Conservation (phyloP, 2,329 filamentous ascomycete genomes). For the Aspergillus amoenus region DNA sequence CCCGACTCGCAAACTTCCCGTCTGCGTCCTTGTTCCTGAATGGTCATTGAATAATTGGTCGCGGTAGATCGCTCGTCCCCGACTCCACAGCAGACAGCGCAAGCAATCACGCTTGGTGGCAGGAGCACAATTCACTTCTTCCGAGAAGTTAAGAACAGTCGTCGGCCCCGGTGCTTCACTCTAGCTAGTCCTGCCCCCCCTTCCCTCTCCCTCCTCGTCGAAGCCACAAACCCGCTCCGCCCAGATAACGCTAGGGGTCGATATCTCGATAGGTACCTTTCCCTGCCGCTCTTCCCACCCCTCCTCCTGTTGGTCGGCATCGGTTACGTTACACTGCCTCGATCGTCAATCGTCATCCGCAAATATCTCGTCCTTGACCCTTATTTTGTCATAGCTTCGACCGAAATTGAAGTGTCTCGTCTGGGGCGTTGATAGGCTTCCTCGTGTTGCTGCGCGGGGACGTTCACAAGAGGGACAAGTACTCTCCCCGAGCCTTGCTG, state of each 20-base stretch:
- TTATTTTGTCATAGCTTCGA: not conserved
- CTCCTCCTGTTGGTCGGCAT: not conserved
- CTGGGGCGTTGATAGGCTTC: not conserved
- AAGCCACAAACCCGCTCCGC: not conserved
- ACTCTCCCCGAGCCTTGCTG: slow-evolving; percentile 10
- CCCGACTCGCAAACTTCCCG: slow-evolving; percentile 13
- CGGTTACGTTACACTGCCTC: slow-evolving; percentile 4
- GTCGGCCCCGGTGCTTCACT: slow-evolving; percentile 9
- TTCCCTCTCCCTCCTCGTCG: not conserved
- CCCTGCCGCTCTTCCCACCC: not conserved
- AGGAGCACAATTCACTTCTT: slow-evolving; percentile 12
- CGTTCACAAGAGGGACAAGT: slow-evolving; percentile 14
- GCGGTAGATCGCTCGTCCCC: slow-evolving; percentile 25
- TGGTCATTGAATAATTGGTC: slow-evolving; percentile 24
- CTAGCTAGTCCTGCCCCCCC: slow-evolving; percentile 1
- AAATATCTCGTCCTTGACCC: not conserved
- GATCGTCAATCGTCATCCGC: not conserved
- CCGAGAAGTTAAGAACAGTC: slow-evolving; percentile 12
- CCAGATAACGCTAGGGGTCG: slow-evolving; percentile 4
- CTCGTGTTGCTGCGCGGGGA: slow-evolving; percentile 13
- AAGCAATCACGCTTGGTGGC: slow-evolving; percentile 19
- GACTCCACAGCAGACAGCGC: slow-evolving; percentile 25
- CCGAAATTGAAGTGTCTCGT: not conserved
- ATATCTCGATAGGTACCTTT: slow-evolving; percentile 7
- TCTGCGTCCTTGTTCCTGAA: slow-evolving; percentile 18